phyloP scores from a whole-genome alignment of 148 eudicot species.

The Drosera capensis region DNA sequence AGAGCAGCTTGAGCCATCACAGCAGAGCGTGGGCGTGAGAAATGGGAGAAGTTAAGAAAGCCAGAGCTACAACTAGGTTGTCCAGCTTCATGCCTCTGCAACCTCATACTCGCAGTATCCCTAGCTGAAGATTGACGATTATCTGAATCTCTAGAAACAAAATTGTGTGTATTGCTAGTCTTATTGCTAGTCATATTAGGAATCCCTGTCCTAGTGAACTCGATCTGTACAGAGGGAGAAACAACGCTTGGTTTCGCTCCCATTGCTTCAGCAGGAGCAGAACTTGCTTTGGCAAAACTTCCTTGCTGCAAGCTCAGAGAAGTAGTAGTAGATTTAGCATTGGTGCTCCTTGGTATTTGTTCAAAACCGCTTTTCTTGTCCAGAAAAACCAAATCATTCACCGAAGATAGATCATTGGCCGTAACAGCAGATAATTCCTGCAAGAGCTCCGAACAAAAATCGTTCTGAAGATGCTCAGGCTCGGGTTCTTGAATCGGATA shows the following conservation, averaged over 20 bases:
- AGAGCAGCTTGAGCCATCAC: constrained; percentile 27
- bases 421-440: constrained; percentile 63
- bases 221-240: constrained; percentile 12
- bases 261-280: constrained; percentile 10
- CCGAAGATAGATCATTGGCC: constrained; percentile 24
- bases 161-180: constrained; percentile 12
- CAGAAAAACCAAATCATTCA: constrained; percentile 17
- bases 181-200: constrained; percentile 23
- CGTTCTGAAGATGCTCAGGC: constrained; percentile 32
- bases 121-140: constrained; percentile 17
- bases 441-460: constrained; percentile 41
- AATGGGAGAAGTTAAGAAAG: constrained; percentile 44
- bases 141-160: constrained; percentile 13
- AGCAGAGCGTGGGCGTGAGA: constrained; percentile 48
- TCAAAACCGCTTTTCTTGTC: constrained; percentile 24
- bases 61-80: constrained; percentile 25
- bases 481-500: constrained; percentile 42
- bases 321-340: constrained; percentile 9
- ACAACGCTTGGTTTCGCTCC: constrained; percentile 22
- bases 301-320: constrained; percentile 13
- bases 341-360: constrained; percentile 11
- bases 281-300: constrained; percentile 21
- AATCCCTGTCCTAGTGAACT: constrained; percentile 30
- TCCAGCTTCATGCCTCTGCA: constrained; percentile 28
- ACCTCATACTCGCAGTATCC: constrained; percentile 15